These are phyloP conservation scores for Diaporthe caulivora DNA, from an alignment of 2,329 filamentous ascomycete species.

Conservation along the genomic window DNA sequence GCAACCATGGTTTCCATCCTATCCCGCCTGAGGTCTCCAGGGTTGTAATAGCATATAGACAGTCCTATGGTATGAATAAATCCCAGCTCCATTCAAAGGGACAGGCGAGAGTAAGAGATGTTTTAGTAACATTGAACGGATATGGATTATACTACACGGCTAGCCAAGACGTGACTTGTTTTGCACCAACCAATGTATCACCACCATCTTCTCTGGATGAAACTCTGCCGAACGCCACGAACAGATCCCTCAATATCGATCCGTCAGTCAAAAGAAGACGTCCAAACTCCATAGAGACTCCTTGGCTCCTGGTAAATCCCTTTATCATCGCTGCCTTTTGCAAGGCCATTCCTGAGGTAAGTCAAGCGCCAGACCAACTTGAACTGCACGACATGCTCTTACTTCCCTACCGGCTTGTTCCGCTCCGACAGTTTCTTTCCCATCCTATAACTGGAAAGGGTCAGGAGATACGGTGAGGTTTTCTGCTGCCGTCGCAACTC, in stretches of 20 bases:
- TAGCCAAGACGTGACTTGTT: not conserved
- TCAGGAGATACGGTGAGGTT: not conserved
- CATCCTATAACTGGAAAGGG: not conserved
- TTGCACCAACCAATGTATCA: not conserved
- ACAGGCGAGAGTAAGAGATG: too few relatives aligned
- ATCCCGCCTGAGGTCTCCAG: too few relatives aligned
- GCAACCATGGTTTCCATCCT: too few relatives aligned
- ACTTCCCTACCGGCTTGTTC: not conserved
- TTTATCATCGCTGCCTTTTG: not conserved
- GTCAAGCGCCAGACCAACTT: not conserved
- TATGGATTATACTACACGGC: too few relatives aligned
- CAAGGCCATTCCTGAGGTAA: not conserved
- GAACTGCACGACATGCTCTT: not conserved
- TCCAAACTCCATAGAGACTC: not conserved
- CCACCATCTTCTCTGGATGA: not conserved
- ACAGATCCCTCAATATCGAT: too few relatives aligned
- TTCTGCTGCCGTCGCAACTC: too few relatives aligned
- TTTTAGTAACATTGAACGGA: too few relatives aligned
- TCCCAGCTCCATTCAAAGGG: too few relatives aligned
- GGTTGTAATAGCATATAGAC: too few relatives aligned
- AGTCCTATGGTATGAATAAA: too few relatives aligned
- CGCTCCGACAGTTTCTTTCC: not conserved
- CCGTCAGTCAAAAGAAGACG: not conserved
- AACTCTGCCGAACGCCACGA: not conserved
- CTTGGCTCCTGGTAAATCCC: not conserved